Base-by-base conservation (phyloP, 306 rosid species). In the Casuarina equisetifolia region DNA sequence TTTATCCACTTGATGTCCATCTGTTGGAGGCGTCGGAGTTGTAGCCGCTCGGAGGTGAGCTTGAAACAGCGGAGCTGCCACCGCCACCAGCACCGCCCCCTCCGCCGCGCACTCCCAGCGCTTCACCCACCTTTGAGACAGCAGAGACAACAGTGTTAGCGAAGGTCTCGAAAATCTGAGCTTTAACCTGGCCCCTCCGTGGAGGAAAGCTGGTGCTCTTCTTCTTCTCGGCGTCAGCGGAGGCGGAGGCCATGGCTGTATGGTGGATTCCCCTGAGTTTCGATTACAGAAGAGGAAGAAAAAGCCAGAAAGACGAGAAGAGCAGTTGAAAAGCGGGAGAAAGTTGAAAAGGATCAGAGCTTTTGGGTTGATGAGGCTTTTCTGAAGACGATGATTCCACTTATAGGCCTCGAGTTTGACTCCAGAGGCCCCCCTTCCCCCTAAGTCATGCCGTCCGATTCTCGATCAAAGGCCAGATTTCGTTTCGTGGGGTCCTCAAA, bases 41-140 rank as follows among this genome's bases (percentile, higher is more conserved):
- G 69, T 78, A 84, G 38, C 49, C 20, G 50, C 74, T 82, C 40
- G 81, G 73, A 51, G 82, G 81, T 45, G 90, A 83, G 61, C 83
- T 84, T 1, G 83, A 17, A 13, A 66, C 58, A 1, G 69, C 16
- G 9, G 86, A 87, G 54, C 52, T 58, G 8, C 81, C 84, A 38
- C 40, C 73, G 3, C 46, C 39, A 15, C 48, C 70, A 9, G 19
- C 70, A 2, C 3, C 48, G 38, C 70, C 70, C 7, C 48, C 46
- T 63, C 69, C 69, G 5, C 20, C 4, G 46, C 9, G 35, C 69
- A 0, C 38, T 38, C 10, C 81, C 51, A 79, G 35, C 4, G 54
- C 50, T 52, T 62, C 66, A n/a, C 71, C 67, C 1, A 61, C 48
- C 17, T 61, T 80, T 9, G 87, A 69, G 78, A 73, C 38, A 2